These are phyloP conservation scores for Neofusicoccum laricinum DNA, from an alignment of 2,329 filamentous ascomycete species.

Conservation along the genomic window DNA sequence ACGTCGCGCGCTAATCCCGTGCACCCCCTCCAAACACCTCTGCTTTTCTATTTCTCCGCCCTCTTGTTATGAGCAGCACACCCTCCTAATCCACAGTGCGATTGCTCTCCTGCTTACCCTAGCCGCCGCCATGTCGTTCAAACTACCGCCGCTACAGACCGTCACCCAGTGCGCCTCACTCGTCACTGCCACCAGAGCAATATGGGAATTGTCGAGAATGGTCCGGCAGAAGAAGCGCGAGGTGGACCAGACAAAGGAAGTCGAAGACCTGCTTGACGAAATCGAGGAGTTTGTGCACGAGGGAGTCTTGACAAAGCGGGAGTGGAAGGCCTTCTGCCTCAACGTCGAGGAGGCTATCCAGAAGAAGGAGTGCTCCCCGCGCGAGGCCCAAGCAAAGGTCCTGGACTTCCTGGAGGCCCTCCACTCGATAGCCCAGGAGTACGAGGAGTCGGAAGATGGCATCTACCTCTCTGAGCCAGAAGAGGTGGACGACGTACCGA, in stretches of 20 bases:
- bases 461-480: slow-evolving; percentile 8
- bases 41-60: background rate
- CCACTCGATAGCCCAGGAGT: slow-evolving; percentile 3
- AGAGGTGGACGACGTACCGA: background rate
- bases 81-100: background rate
- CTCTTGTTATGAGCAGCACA: background rate
- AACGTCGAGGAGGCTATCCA: slow-evolving; percentile 6
- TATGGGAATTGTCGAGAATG: slow-evolving; percentile 15
- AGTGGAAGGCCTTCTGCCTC: slow-evolving; percentile 9
- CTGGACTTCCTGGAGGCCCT: slow-evolving; percentile 15
- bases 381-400: slow-evolving; percentile 12
- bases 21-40: no score
- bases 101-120: background rate
- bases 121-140: slow-evolving; percentile 1
- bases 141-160: slow-evolving; percentile 7
- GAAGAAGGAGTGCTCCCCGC: slow-evolving; percentile 2
- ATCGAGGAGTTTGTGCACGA: slow-evolving; percentile 9
- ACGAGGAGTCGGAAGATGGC: background rate
- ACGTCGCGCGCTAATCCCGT: background rate
- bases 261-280: slow-evolving; percentile 12
- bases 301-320: slow-evolving; percentile 13
- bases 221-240: slow-evolving; percentile 10
- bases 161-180: slow-evolving; percentile 10
- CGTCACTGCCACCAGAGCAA: slow-evolving; percentile 4
- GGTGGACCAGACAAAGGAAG: slow-evolving; percentile 1